Percentiles rank a stretch among this genome's conserved stretches.
Evolutionary conservation across 2,329 filamentous ascomycete genomes (phyloP).

Genomic region (Albifimbria verrucaria): DNA sequence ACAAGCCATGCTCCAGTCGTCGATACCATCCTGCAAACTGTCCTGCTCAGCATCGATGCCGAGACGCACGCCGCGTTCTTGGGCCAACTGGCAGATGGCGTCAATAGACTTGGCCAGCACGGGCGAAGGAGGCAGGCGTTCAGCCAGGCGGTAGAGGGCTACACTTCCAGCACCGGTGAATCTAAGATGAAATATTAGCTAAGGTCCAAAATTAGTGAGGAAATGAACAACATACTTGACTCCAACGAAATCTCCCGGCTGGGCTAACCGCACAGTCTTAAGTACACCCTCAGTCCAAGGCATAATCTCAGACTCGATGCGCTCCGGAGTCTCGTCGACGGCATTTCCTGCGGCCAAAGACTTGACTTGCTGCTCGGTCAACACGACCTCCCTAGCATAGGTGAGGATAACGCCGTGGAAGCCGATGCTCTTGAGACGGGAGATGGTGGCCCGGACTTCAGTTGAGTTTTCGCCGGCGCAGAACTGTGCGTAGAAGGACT

Average conservation of each 20-base stretch:
- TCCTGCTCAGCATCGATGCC: constrained; percentile 87
- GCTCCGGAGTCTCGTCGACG: constrained; percentile 44
- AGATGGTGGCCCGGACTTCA: constrained; percentile 66
- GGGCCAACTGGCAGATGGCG: constrained; percentile 70
- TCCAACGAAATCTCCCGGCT: constrained; percentile 59
- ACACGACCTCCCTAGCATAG: constrained; percentile 79
- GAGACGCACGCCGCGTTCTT: constrained; percentile 65
- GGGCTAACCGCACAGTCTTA: constrained; percentile 68
- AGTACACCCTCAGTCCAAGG: constrained; percentile 74
- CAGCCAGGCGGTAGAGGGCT: constrained; percentile 64
- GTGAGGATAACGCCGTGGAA: constrained; percentile 82
- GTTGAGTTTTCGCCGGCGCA: constrained; percentile 73
- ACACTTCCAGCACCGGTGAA: constrained; percentile 81
- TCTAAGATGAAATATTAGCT: constrained; percentile 29
- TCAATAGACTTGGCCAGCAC: constrained; percentile 68
- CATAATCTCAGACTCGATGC: constrained; percentile 57
- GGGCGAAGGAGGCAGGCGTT: constrained; percentile 59
- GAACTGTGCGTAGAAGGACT: constrained; percentile 88
- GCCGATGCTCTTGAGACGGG: constrained; percentile 67
- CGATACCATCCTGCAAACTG: constrained; percentile 73
- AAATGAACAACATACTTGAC: constrained; percentile 47
- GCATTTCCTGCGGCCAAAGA: constrained; percentile 41
- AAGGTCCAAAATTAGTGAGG: too few relatives aligned
- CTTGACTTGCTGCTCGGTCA: constrained; percentile 51
- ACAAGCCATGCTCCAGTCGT: constrained; percentile 74